Percentiles rank a stretch among this genome's conserved stretches.
Conservation (phyloP, 2,329 filamentous ascomycete genomes). For the Botrytis elliptica region DNA sequence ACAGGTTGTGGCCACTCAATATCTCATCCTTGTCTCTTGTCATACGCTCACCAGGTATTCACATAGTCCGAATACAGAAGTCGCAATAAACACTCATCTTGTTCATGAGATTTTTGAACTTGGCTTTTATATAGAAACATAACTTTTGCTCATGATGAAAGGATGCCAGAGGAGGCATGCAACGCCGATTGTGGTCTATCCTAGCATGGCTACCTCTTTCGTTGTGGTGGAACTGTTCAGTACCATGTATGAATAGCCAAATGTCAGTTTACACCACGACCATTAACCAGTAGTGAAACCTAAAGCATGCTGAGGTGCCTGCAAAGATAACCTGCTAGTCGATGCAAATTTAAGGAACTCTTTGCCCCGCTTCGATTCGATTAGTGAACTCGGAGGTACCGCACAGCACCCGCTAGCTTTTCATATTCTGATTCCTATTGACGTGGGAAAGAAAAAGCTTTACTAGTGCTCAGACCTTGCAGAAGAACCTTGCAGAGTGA, state of each 20-base stretch:
- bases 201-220: neutral
- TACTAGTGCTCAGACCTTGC: neutral
- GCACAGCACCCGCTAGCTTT: neutral
- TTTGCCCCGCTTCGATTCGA: constrained; percentile 1
- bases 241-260: neutral
- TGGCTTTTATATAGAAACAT: neutral
- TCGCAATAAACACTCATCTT: neutral
- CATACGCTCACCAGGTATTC: neutral
- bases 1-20: neutral
- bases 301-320: neutral
- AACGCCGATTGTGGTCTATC: too few species aligned
- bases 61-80: neutral
- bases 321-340: neutral
- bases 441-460: neutral
- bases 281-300: neutral
- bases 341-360: constrained; percentile 5
- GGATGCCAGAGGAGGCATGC: too few species aligned
- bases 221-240: neutral
- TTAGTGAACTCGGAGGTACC: neutral
- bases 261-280: neutral
- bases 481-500: neutral
- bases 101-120: neutral
- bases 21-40: neutral
- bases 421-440: neutral
- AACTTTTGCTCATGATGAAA: neutral